A percentile compares a stretch with the other conserved stretches of the same genome.
Conservation (phyloP, 2,329 filamentous ascomycete genomes). For the Talaromyces piceae region DNA sequence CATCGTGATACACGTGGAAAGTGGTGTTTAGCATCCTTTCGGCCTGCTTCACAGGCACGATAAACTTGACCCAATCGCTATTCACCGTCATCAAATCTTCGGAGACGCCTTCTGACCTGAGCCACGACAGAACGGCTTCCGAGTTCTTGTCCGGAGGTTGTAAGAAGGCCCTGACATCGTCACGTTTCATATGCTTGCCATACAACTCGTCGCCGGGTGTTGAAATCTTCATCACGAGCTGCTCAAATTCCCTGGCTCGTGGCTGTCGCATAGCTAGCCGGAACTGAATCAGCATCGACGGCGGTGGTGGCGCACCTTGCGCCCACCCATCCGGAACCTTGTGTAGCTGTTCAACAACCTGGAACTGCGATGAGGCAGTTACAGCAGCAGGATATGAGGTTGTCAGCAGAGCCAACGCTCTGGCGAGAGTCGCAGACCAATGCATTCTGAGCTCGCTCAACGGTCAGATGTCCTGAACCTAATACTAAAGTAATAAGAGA, state of each 20-base stretch:
- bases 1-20: conserved; percentile 51
- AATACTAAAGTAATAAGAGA: not conserved
- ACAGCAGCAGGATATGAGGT: not conserved
- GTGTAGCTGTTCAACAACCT: conserved; percentile 23
- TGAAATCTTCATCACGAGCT: conserved; percentile 54
- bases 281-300: conserved; percentile 39
- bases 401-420: conserved; percentile 7
- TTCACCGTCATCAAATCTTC: conserved; percentile 41
- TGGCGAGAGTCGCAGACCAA: conserved; percentile 1
- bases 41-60: conserved; percentile 33
- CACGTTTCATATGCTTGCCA: conserved; percentile 55
- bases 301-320: conserved; percentile 18
- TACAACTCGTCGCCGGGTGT: conserved; percentile 53
- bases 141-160: conserved; percentile 45
- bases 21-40: conserved; percentile 50
- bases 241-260: conserved; percentile 47
- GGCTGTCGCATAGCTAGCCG: conserved; percentile 45
- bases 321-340: conserved; percentile 29
- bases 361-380: conserved; percentile 3
- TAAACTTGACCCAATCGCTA: conserved; percentile 57
- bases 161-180: conserved; percentile 49
- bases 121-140: conserved; percentile 48
- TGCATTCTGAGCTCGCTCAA: conserved; percentile 2
- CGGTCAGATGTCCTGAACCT: not conserved
- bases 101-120: conserved; percentile 45